Percentiles rank a stretch among this genome's conserved stretches.
Conservation (phyloP, 179 eudicot species). For the Beta macrorhiza region DNA sequence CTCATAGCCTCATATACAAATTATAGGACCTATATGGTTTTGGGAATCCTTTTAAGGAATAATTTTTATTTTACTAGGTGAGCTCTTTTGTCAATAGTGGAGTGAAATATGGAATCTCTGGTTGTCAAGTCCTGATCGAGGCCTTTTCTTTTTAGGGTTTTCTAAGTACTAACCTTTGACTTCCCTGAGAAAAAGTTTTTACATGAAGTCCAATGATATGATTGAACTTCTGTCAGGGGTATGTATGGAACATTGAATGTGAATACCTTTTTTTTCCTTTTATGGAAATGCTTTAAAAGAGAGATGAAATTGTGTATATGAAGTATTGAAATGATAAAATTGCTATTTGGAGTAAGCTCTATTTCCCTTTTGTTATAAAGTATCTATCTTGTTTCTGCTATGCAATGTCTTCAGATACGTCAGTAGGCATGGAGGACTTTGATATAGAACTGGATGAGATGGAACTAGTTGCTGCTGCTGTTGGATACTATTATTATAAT, state of each 20-base stretch:
- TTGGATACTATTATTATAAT: conserved; percentile 60
- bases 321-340: conserved; percentile 4
- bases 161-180: conserved; percentile 9
- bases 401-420: conserved; percentile 36
- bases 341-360: background rate
- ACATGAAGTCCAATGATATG: conserved; percentile 12
- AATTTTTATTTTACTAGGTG: background rate
- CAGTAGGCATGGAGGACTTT: conserved; percentile 54
- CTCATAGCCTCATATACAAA: background rate
- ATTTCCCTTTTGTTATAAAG: conserved; percentile 3
- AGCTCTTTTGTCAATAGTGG: conserved; percentile 20
- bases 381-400: conserved; percentile 6
- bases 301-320: conserved; percentile 2
- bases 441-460: conserved; percentile 77
- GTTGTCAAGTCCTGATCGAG: background rate
- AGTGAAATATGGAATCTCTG: background rate
- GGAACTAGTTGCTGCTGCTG: conserved; percentile 86
- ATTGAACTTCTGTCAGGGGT: conserved; percentile 1
- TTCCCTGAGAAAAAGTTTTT: conserved; percentile 5
- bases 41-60: background rate
- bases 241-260: background rate
- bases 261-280: background rate
- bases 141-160: background rate
- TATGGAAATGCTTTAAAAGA: background rate
- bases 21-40: background rate